Base-by-base conservation (phyloP, 2,329 filamentous ascomycete genomes). In the Neophaeococcomyces mojaviensis region DNA sequence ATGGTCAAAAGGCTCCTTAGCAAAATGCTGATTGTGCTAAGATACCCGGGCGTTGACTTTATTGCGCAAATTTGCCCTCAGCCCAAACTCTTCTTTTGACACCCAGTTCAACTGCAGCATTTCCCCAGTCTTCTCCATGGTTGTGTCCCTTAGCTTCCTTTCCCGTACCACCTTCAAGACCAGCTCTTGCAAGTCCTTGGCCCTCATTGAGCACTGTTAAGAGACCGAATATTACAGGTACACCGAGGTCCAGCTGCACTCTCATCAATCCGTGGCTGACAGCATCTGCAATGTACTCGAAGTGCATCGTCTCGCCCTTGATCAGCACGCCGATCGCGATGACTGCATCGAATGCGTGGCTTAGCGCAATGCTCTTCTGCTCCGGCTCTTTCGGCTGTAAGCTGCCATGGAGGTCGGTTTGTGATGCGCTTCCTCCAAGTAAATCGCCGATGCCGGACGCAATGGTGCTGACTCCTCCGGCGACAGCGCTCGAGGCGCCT, bases 301-400 rank as follows among this genome's bases (percentile, higher is more conserved):
- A 98, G 70, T 98, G 92, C 88, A 96, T 96, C 5, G 92, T 97
- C 69, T 94, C 86, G 64, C 92, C 92, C 73, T 98, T 98, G 71
- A 98, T 96, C 50, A 98, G 79, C 47, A 95, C 89, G 46, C 92
- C 92, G 56, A 98, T 86, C 44, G 92, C 88, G 55, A 98, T 89
- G 53, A 98, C 81, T 52, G 92, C 92, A 63, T 97, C 90, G 60
- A 97, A 97, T n/a, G 52, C 49, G 37, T 55, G 54, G 36, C 35
- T 55, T 19, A 49, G 37, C 24, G 46, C 47, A 2, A 44, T 35
- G 46, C 73, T 68, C 51, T 72, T 59, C 38, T 49, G 50, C 40
- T 49, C 51, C 39, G 48, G 48, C 35, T 46, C 49, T 46, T 45
- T 45, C 56, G 58, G 47, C 34, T 55, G 55, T 18, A 57, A 41